phyloP scores from a whole-genome alignment of 1,284 basidiomycete species.

The Rhodotorula sp. region DNA sequence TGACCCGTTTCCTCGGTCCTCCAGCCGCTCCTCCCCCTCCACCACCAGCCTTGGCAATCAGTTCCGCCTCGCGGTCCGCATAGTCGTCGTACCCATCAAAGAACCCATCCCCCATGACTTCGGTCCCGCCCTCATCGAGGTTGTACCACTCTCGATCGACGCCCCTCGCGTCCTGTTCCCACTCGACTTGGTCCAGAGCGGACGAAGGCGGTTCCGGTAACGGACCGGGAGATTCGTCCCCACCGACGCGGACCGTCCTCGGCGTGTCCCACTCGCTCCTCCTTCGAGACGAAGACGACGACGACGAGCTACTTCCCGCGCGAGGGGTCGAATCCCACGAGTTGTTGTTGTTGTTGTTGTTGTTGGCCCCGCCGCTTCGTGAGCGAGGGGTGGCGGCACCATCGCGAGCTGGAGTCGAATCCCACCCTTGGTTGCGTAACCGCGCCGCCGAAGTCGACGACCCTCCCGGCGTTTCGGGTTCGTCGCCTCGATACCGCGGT shows the following conservation, averaged over 20 bases:
- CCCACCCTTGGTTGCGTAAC: slow-evolving; percentile 39
- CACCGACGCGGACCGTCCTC: slow-evolving; percentile 34
- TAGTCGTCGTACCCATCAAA: slow-evolving; percentile 76
- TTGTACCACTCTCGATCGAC: slow-evolving; percentile 94
- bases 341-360: slow-evolving; percentile 1
- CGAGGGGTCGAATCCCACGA: slow-evolving; percentile 42
- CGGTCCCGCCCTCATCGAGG: slow-evolving; percentile 73
- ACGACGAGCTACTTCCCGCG: slow-evolving; percentile 11
- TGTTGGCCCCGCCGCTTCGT: slow-evolving; percentile 2
- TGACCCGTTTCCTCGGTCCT: slow-evolving; percentile 67
- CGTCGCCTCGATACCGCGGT: slow-evolving; percentile 25
- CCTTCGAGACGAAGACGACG: neutral
- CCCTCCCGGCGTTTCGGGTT: slow-evolving; percentile 34
- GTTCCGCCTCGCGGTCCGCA: slow-evolving; percentile 74
- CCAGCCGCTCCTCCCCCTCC: neutral
- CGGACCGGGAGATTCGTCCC: slow-evolving; percentile 43
- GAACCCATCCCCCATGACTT: slow-evolving; percentile 73
- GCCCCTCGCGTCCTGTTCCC: slow-evolving; percentile 89
- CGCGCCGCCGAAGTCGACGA: slow-evolving; percentile 25
- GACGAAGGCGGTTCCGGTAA: slow-evolving; percentile 26
- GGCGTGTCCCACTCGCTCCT: slow-evolving; percentile 69
- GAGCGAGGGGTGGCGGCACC: neutral
- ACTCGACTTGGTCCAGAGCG: slow-evolving; percentile 56
- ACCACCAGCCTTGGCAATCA: slow-evolving; percentile 72
- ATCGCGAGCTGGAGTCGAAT: slow-evolving; percentile 38